Percentiles rank a stretch among this genome's conserved stretches.
Evolutionary conservation across 2,329 filamentous ascomycete species (phyloP).

Genomic region (Orbilia brochopaga): DNA sequence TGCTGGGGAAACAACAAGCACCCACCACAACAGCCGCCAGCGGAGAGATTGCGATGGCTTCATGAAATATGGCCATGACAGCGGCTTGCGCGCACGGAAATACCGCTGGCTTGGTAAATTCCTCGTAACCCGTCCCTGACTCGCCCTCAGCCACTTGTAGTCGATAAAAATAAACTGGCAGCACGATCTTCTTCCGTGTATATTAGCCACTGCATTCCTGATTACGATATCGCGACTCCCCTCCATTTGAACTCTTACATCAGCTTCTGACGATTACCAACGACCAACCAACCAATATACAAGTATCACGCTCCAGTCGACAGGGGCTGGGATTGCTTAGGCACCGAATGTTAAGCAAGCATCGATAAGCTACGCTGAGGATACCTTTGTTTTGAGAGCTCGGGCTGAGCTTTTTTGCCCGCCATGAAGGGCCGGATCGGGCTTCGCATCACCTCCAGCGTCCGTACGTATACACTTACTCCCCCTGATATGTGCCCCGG

Average conservation of each 20-base stretch:
- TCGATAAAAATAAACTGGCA: not conserved
- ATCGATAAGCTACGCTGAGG: too few relatives aligned
- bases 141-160: not conserved
- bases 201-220: not conserved
- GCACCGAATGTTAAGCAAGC: too few relatives aligned
- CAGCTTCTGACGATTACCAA: not conserved
- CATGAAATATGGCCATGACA: not conserved
- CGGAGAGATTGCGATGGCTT: too few relatives aligned
- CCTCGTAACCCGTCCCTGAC: not conserved
- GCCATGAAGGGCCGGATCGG: conserved; percentile 50
- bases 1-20: too few relatives aligned
- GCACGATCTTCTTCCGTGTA: not conserved
- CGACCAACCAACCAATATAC: not conserved
- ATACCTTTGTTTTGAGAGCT: too few relatives aligned
- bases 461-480: conserved; percentile 17
- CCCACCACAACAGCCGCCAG: too few relatives aligned
- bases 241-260: not conserved
- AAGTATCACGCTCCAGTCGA: not conserved
- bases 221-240: not conserved
- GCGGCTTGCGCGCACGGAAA: conserved; percentile 4
- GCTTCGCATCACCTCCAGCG: conserved; percentile 47
- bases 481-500: too few relatives aligned
- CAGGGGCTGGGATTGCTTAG: too few relatives aligned
- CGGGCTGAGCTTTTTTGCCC: conserved; percentile 1
- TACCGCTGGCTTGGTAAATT: not conserved